phyloP scores from a whole-genome alignment of 805 yeast species.

The Candida silvicultrix region DNA sequence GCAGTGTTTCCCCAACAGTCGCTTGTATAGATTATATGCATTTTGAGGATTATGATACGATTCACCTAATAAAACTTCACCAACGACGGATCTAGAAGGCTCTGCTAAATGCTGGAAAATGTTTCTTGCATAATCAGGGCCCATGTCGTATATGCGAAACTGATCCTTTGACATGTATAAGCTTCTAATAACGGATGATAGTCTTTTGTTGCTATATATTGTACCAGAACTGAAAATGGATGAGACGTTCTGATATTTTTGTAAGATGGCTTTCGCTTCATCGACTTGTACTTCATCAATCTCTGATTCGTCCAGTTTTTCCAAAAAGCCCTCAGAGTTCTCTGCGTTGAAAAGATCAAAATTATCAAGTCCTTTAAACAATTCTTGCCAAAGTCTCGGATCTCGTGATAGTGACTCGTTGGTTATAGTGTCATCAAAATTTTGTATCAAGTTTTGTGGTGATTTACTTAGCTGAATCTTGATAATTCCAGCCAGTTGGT shows the following conservation, averaged over 20 bases:
- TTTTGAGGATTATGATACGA: slow-evolving; percentile 25
- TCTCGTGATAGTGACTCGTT: background rate
- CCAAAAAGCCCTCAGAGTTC: background rate
- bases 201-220: background rate
- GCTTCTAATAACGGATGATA: background rate
- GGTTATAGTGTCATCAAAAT: slow-evolving; percentile 1
- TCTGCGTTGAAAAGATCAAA: background rate
- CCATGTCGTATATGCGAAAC: slow-evolving; percentile 4
- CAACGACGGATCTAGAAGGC: slow-evolving; percentile 14
- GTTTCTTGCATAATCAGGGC: slow-evolving; percentile 16
- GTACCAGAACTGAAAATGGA: background rate
- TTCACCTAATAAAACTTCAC: slow-evolving; percentile 23
- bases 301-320: background rate
- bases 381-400: slow-evolving; percentile 2
- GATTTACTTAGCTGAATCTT: slow-evolving; percentile 1
- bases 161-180: background rate
- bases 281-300: background rate
- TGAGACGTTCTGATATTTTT: background rate
- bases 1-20: slow-evolving; percentile 13
- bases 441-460: background rate
- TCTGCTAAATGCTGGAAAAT: slow-evolving; percentile 11
- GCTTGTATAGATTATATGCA: slow-evolving; percentile 23
- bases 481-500: background rate
- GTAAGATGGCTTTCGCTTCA: background rate
- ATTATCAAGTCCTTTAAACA: background rate